Conservation (phyloP, 2,329 filamentous ascomycete genomes). For the Pseudovirgaria hyperparasitica region DNA sequence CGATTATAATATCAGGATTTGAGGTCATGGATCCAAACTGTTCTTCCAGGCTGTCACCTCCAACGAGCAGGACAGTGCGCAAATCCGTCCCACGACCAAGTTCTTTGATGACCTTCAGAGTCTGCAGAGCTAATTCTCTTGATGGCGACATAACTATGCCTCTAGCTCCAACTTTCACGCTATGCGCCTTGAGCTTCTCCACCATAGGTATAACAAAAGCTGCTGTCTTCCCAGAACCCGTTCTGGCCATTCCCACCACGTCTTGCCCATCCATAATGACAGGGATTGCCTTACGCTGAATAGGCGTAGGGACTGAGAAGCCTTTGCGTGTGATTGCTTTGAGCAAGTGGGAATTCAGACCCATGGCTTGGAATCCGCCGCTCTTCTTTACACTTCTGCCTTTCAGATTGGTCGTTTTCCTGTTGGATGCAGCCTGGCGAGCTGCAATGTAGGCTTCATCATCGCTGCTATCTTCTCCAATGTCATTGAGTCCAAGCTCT, state of each 20-base stretch:
- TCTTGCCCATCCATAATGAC: constrained; percentile 81
- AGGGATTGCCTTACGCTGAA: constrained; percentile 93
- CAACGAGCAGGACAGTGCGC: constrained; percentile 79
- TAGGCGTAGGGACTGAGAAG: constrained; percentile 90
- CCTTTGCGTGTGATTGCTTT: constrained; percentile 90
- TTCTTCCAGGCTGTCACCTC: constrained; percentile 90
- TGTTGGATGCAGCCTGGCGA: constrained; percentile 73
- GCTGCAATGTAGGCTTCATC: constrained; percentile 89
- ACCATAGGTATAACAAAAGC: constrained; percentile 99
- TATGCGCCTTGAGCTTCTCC: constrained; percentile 80
- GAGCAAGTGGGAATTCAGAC: constrained; percentile 67
- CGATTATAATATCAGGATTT: constrained; percentile 95
- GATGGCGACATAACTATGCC: constrained; percentile 86
- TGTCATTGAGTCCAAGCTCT: constrained; percentile 21
- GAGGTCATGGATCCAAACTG: constrained; percentile 86
- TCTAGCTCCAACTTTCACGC: constrained; percentile 70
- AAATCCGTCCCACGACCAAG: constrained; percentile 82
- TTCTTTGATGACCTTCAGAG: constrained; percentile 91
- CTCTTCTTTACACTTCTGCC: constrained; percentile 85
- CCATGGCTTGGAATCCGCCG: constrained; percentile 93
- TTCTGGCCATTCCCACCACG: constrained; percentile 97
- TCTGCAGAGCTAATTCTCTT: constrained; percentile 87
- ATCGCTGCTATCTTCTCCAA: constrained; percentile 43
- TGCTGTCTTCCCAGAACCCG: constrained; percentile 96
- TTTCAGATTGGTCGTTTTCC: constrained; percentile 71